Conservation (phyloP, 129 eudicot species). For the Helianthus tuberosus region DNA sequence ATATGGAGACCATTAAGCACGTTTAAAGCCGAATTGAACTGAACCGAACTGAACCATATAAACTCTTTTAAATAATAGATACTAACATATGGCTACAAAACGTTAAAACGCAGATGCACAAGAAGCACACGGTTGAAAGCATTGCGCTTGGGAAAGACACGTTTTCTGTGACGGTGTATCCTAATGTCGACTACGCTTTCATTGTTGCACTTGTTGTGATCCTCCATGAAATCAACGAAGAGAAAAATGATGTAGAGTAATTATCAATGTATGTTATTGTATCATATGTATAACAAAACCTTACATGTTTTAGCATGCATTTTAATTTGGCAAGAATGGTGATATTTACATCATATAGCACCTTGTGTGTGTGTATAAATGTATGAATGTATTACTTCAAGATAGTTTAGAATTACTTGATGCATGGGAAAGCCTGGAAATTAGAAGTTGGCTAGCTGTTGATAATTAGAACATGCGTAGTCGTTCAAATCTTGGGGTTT, state of each 20-base stretch:
- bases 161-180: conserved; percentile 49
- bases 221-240: conserved; percentile 45
- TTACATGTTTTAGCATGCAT: background rate
- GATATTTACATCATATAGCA: background rate
- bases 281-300: background rate
- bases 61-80: too few species aligned
- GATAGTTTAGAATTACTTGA: too few species aligned
- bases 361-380: too few species aligned
- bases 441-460: too few species aligned
- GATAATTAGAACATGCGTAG: too few species aligned
- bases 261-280: background rate
- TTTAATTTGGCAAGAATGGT: background rate
- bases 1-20: background rate
- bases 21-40: background rate
- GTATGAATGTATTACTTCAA: too few species aligned
- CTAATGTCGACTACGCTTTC: conserved; percentile 54
- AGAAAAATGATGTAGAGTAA: conserved; percentile 23
- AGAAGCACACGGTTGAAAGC: conserved; percentile 42
- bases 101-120: conserved; percentile 43
- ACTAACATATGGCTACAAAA: conserved; percentile 3
- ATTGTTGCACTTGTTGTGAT: conserved; percentile 51
- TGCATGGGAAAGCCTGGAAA: too few species aligned
- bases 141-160: conserved; percentile 54
- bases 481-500: too few species aligned
- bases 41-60: background rate